Base-by-base conservation (phyloP, 495 filamentous ascomycete species). In the Staphylotrichum longicolle region DNA sequence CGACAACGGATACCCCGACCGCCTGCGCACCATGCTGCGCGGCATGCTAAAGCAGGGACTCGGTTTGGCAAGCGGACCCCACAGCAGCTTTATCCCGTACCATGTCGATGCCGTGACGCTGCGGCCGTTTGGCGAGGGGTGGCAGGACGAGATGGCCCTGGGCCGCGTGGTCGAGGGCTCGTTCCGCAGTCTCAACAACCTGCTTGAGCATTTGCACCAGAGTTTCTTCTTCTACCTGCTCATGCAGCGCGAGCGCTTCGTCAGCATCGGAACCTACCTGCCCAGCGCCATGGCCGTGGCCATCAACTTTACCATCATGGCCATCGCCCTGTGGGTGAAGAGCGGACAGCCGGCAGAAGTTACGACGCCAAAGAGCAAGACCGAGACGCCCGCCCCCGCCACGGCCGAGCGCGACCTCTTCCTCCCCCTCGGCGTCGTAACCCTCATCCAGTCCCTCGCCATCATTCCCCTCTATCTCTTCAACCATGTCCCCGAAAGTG, bases 181-280 rank as follows among this genome's bases (percentile, higher is more conserved):
- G 8, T 95, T 93, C 68, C 82, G 94, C 58, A 95, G 90, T 67
- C 76, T 98, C 72, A 98, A 98, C 75, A 98, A 98, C 70, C 75
- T 98, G 55, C 82, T 98, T 14, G 94, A 98, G 75, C 92, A 98
- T 72, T 84, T 98, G 62, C 94, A 98, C 69, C 94, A 98, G 78
- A 96, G 91, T 70, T 98, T 98, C 81, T 98, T 98, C 81, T 98
- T 98, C 77, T 98, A 98, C 73, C 77, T 98, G 32, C 83, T 98
- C 15, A 91, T 98, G 83, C 87, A 91, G 57, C 80, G 86, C 15
- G 88, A 94, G 56, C 85, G 92, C 7, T 98, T 98, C 73, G 95
- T 98, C 57, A 97, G 93, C 73, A 98, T 98, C 62, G 94, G 94
- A 20, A 98, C 94, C 2, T 98, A 98, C 68, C 79, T 98, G 5